A percentile compares a stretch with the other conserved stretches of the same genome.
Conservation (phyloP, 805 yeast species). For the Clavispora vitiphila region DNA sequence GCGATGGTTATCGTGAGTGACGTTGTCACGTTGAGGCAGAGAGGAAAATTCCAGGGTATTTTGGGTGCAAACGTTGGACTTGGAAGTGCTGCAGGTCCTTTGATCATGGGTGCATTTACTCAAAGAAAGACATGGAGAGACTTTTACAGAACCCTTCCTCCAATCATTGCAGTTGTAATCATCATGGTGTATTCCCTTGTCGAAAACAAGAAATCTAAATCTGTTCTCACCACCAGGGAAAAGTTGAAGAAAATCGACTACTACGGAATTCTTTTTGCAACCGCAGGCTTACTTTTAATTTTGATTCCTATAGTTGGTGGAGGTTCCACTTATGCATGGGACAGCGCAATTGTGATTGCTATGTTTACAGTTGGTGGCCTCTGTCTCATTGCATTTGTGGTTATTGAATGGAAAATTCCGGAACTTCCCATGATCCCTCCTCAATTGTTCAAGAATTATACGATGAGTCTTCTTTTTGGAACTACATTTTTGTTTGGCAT, state of each 20-base stretch:
- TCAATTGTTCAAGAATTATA: slow-evolving; percentile 31
- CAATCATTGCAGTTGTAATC: slow-evolving; percentile 32
- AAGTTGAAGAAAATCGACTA: slow-evolving; percentile 48
- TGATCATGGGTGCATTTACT: slow-evolving; percentile 48
- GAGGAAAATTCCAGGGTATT: slow-evolving; percentile 53
- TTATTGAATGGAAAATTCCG: slow-evolving; percentile 47
- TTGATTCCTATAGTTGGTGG: slow-evolving; percentile 60
- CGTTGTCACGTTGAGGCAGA: slow-evolving; percentile 46
- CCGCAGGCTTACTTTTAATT: slow-evolving; percentile 45
- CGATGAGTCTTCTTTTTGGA: slow-evolving; percentile 27
- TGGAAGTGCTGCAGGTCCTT: slow-evolving; percentile 54
- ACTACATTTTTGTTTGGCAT: slow-evolving; percentile 46
- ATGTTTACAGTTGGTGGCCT: slow-evolving; percentile 32
- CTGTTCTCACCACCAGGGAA: slow-evolving; percentile 25
- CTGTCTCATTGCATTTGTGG: slow-evolving; percentile 36
- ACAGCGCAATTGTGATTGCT: slow-evolving; percentile 32
- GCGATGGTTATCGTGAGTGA: slow-evolving; percentile 52
- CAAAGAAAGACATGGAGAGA: slow-evolving; percentile 47
- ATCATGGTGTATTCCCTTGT: slow-evolving; percentile 30
- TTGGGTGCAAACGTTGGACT: slow-evolving; percentile 47
- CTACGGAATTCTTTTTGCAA: slow-evolving; percentile 44
- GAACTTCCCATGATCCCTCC: slow-evolving; percentile 53
- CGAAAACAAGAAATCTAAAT: slow-evolving; percentile 27
- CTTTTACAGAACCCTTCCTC: slow-evolving; percentile 46
- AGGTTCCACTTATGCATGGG: slow-evolving; percentile 55